Conservation (phyloP, 768 basidiomycete genomes). For the Mycena latifolia region DNA sequence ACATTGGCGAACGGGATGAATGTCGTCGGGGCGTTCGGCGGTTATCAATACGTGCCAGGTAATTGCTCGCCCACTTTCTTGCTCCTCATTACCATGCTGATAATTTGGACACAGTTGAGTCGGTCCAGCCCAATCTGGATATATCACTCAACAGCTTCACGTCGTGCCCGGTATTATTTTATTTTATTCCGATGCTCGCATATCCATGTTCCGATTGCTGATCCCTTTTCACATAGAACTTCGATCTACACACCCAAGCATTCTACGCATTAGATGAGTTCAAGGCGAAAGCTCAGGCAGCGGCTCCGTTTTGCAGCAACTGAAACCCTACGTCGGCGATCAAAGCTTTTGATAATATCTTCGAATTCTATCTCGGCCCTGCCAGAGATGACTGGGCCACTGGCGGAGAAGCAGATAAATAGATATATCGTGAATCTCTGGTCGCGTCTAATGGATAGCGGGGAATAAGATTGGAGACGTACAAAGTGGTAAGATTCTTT, state of each 20-base stretch:
- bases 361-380: slow-evolving; percentile 46
- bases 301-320: slow-evolving; percentile 47
- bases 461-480: too few relatives aligned
- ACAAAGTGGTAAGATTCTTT: too few relatives aligned
- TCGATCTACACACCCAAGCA: slow-evolving; percentile 46
- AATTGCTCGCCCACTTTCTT: background rate
- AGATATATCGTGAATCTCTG: too few relatives aligned
- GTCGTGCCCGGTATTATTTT: slow-evolving; percentile 52
- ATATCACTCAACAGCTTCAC: slow-evolving; percentile 61
- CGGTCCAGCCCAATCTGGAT: slow-evolving; percentile 56
- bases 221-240: slow-evolving; percentile 41
- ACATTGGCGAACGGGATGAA: slow-evolving; percentile 64
- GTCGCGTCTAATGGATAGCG: too few relatives aligned
- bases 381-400: too few relatives aligned
- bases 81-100: background rate
- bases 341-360: too few relatives aligned
- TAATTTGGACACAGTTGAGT: slow-evolving; percentile 46
- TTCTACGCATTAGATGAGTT: slow-evolving; percentile 58
- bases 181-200: too few relatives aligned
- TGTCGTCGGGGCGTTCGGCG: slow-evolving; percentile 58
- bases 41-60: slow-evolving; percentile 53
- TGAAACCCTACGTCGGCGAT: slow-evolving; percentile 55
- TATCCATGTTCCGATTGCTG: background rate
- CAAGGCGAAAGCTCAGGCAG: slow-evolving; percentile 47
- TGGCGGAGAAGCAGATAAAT: too few relatives aligned